phyloP scores from a whole-genome alignment of 2,329 filamentous ascomycete genomes.

The Fusarium palustre region DNA sequence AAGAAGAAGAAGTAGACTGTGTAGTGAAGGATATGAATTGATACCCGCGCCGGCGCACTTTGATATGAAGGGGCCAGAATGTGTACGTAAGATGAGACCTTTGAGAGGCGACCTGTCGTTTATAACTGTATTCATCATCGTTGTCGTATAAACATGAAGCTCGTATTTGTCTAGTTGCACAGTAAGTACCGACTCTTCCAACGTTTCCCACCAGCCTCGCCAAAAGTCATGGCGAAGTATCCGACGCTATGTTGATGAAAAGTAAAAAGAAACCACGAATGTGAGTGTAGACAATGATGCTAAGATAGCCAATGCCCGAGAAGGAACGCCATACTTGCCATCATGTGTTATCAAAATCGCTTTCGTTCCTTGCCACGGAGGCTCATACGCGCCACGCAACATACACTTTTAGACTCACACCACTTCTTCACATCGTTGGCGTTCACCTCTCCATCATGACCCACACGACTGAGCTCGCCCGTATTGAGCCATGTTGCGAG shows the following conservation, averaged over 20 bases:
- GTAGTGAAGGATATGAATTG: constrained; percentile 10
- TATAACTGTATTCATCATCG: constrained; percentile 25
- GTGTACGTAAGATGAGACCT: constrained; percentile 8
- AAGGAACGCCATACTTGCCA: constrained; percentile 36
- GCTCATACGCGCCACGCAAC: constrained; percentile 79
- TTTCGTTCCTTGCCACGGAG: constrained; percentile 65
- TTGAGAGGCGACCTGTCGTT: constrained; percentile 9
- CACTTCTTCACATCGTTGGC: constrained; percentile 81
- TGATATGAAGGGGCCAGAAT: constrained; percentile 20
- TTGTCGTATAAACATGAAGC: constrained; percentile 14
- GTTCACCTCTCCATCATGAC: constrained; percentile 73
- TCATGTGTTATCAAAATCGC: constrained; percentile 50
- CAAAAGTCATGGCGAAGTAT: neutral
- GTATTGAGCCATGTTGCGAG: constrained; percentile 85
- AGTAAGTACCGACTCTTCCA: constrained; percentile 10
- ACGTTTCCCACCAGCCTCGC: neutral
- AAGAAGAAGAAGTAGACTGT: neutral
- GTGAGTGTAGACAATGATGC: constrained; percentile 1
- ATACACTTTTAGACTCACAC: constrained; percentile 89
- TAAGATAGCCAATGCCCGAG: constrained; percentile 5
- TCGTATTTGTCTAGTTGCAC: constrained; percentile 15
- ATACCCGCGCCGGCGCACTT: constrained; percentile 40
- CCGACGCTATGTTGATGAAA: neutral
- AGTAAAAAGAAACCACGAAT: constrained; percentile 1
- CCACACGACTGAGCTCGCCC: constrained; percentile 71